Evolutionary conservation across 2,329 filamentous ascomycete species (phyloP), one percentile per base, ranked within the genome.

Genomic region (Fusarium aywerte): DNA sequence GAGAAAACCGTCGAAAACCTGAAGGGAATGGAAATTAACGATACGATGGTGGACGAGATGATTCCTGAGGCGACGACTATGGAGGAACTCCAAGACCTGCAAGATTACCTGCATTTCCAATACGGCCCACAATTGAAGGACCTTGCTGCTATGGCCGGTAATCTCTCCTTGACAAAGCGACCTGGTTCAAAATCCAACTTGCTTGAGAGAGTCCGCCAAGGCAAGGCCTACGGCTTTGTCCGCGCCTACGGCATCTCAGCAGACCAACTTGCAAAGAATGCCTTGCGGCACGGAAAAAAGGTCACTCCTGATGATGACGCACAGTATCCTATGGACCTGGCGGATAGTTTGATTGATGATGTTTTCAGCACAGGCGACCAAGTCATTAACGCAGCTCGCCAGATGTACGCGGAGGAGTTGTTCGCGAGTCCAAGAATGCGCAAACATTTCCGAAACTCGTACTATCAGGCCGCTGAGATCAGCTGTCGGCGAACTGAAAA

Each of bases 81-180:
- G 84, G 96, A 99, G 76, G 96, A 99, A 76, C 85, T 99, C 18
- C 96, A 99, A 76, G 96, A 99, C 77, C 81, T 99, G 21, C 95
- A 98, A 75, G 96, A 99, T 74, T 98, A 98, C 73, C 83, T 98
- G 52, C 93, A 98, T 75, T 99, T 99, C 79, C 91, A 94, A 74
- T 98, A 98, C 73, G 89, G 92, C 6, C 83, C 89, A 4, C 89
- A 97, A 76, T 83, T 98, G 47, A 95, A 92, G 75, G 94, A 98
- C 66, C 79, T 96, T 45, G 87, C 89, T 15, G 81, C 88, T 18
- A 84, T 88, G 62, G 84, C 89, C 38, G 83, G 85, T 15, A 88
- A 88, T 54, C 80, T 84, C 11, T 90, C 90, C 62, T 87, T 89
- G 53, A 86, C 85, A 5, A 93, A 93, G 75, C 90, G 94, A 29